A percentile compares a stretch with the other conserved stretches of the same genome.
These are phyloP conservation scores for Neophaeococcomyces mojaviensis DNA, from an alignment of 2,329 filamentous ascomycete species.

Conservation along the genomic window DNA sequence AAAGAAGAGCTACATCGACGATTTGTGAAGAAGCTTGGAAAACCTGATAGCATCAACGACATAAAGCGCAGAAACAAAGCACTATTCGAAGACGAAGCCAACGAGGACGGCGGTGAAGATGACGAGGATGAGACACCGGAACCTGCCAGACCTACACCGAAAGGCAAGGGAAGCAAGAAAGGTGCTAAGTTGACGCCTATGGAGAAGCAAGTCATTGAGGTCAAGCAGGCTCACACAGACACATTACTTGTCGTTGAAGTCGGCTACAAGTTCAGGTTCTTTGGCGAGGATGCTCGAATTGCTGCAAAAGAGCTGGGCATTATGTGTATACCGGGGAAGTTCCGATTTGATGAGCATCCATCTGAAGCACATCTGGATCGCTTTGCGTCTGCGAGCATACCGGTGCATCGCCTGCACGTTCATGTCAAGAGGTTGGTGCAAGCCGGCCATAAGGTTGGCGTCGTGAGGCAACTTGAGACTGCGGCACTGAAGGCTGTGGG, in stretches of 20 bases:
- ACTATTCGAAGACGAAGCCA: slow-evolving; percentile 46
- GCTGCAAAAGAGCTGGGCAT: slow-evolving; percentile 89
- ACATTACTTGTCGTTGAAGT: slow-evolving; percentile 89
- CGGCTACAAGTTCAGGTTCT: slow-evolving; percentile 96
- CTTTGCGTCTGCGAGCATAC: slow-evolving; percentile 93
- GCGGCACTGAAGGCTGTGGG: slow-evolving; percentile 92
- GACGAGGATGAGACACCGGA: slow-evolving; percentile 52
- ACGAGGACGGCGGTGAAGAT: slow-evolving; percentile 49
- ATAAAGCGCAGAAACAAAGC: slow-evolving; percentile 55
- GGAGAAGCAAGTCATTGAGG: slow-evolving; percentile 87
- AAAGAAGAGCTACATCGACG: slow-evolving; percentile 70
- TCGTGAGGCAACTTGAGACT: slow-evolving; percentile 90
- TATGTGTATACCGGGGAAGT: slow-evolving; percentile 92
- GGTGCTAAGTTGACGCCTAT: slow-evolving; percentile 85
- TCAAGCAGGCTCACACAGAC: slow-evolving; percentile 85
- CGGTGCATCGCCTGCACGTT: slow-evolving; percentile 81
- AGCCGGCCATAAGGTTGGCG: slow-evolving; percentile 90
- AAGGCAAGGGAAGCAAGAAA: slow-evolving; percentile 57
- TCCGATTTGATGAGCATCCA: slow-evolving; percentile 85
- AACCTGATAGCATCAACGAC: slow-evolving; percentile 69
- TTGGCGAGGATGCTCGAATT: slow-evolving; percentile 84
- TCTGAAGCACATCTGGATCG: slow-evolving; percentile 87
- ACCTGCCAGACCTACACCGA: slow-evolving; percentile 35
- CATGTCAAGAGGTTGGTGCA: slow-evolving; percentile 89
- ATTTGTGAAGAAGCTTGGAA: slow-evolving; percentile 85